Percentiles rank a stretch among this genome's conserved stretches.
Conservation (phyloP, 345 rosid genomes). For the Luvunga scandens region DNA sequence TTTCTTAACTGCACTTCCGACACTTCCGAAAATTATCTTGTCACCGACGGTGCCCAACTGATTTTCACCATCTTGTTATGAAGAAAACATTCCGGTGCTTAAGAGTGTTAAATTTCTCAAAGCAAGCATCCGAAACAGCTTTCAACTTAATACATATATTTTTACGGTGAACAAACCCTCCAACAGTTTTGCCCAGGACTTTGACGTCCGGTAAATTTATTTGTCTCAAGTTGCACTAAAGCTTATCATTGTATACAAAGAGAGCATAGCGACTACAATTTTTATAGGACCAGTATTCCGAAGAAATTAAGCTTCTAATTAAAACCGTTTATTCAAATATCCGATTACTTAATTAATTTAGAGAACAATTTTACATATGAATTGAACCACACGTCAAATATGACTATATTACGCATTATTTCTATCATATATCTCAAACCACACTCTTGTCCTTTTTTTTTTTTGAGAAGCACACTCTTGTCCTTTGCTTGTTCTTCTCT, state of each 20-base stretch:
- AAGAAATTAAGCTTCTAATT: neutral
- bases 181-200: too few relatives aligned
- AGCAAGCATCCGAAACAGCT: neutral
- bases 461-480: neutral
- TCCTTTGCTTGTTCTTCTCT: neutral
- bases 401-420: neutral
- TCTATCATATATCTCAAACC: neutral
- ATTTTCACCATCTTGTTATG: neutral
- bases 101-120: neutral
- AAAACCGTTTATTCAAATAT: neutral
- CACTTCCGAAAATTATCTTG: neutral
- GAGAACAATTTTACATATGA: conserved; percentile 1
- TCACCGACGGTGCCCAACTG: neutral
- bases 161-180: too few relatives aligned
- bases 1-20: too few relatives aligned
- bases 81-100: neutral
- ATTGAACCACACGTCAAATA: neutral
- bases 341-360: neutral
- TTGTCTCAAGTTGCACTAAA: too few relatives aligned
- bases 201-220: too few relatives aligned
- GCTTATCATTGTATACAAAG: too few relatives aligned
- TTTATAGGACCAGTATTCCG: neutral
- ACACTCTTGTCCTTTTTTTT: neutral
- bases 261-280: too few relatives aligned
- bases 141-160: too few relatives aligned